phyloP scores from a whole-genome alignment of 805 yeast species.

The Priceomyces medius region DNA sequence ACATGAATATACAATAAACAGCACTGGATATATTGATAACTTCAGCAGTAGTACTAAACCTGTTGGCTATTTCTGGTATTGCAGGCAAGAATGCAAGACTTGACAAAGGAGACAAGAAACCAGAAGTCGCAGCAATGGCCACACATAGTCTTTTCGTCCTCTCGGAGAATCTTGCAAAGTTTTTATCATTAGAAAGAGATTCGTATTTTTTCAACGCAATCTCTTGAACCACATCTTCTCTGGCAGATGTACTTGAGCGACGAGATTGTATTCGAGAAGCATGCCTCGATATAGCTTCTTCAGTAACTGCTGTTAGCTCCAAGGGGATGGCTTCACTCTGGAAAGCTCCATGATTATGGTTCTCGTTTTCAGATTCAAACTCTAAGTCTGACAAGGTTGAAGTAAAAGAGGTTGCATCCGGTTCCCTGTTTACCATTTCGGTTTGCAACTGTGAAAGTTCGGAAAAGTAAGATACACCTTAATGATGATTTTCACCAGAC shows the following conservation, averaged over 20 bases:
- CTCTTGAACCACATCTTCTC: background rate
- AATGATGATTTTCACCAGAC: background rate
- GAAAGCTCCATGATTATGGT: background rate
- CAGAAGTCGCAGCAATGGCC: constrained; percentile 19
- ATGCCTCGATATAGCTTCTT: constrained; percentile 19
- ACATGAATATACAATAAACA: constrained; percentile 50
- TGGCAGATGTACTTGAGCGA: constrained; percentile 6
- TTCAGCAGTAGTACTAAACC: constrained; percentile 46
- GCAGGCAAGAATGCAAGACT: constrained; percentile 52
- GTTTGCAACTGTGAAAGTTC: background rate
- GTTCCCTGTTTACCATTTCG: background rate
- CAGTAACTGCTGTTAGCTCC: constrained; percentile 17
- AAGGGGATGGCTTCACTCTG: constrained; percentile 15
- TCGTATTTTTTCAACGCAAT: background rate
- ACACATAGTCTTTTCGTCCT: constrained; percentile 5
- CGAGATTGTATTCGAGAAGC: constrained; percentile 20
- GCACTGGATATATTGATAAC: constrained; percentile 52
- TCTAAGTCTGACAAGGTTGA: constrained; percentile 1
- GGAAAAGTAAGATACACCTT: no score
- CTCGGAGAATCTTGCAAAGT: constrained; percentile 3
- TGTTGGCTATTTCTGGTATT: constrained; percentile 46
- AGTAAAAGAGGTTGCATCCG: background rate
- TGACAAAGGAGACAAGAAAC: constrained; percentile 46
- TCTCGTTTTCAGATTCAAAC: background rate
- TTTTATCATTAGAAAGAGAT: background rate